Evolutionary conservation across 139 green algal species (phyloP), one percentile per base, ranked within the genome.

Genomic region (Auxenochlorella pyrenoidosa): DNA sequence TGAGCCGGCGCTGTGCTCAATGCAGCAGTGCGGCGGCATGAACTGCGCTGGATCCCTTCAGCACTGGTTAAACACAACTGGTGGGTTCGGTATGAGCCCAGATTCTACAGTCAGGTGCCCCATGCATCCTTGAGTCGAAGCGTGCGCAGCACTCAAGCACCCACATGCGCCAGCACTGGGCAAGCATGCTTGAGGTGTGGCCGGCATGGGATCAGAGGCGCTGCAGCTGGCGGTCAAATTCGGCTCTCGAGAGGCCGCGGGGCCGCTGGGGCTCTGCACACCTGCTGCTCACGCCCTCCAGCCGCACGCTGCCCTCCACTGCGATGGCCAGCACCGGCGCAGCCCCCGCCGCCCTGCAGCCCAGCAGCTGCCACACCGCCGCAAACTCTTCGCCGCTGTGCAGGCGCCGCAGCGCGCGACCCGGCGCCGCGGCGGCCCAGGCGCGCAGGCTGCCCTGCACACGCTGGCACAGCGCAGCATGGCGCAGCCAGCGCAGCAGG

Each of bases 401-500:
- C 34, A 87, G 6, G 34, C 68, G 24, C 28, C 12, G 70, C 44
- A 59, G 2, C n/a, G 16, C 44, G 12, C 82, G 41, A 21, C 34
- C 82, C 5, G 1, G 8, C 18, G 43, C 81, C 2, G 36, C 54
- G 41, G 47, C 68, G 0, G 32, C 24, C 82, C 68, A 79, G 41
- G 41, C 26, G 12, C 30, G 44, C 47, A 89, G 75, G 24, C 75
- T 5, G 10, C 13, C 54, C 26, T 40, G 34, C 51, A 85, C 75
- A 1, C 38, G 54, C 4, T 47, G 38, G 36, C 36, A 79, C 36
- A 85, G 58, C 6, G 85, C 75, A 16, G 58, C 28, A 36, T 89
- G 85, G 54, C 36, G 79, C 75, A 89, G 68, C 75, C 85, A 89
- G 34, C 36, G 60, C 68, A 86, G 68, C 75, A 89, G 75, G 38